Base-by-base conservation (phyloP, 176 grass and related monocot genomes). In the Oryza brachyantha region DNA sequence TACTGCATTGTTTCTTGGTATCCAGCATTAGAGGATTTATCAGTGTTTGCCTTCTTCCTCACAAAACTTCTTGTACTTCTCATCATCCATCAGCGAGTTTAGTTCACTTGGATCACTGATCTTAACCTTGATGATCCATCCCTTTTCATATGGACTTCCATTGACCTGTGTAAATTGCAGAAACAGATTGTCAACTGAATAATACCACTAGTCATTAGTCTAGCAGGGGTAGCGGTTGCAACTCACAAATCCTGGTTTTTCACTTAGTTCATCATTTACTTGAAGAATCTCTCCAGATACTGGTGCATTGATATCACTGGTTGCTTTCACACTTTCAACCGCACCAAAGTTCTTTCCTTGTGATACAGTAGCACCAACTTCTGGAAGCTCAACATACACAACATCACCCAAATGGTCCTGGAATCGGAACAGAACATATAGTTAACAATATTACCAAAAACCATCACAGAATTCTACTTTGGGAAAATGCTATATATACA, bases 51-150 rank as follows among this genome's bases (percentile, higher is more conserved):
- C 39, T 24, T 91, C 79, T 62, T 99, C 96, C 84, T 95, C 90
- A 1, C 90, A 99, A 78, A 99, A 99, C 67, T 91, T 96, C 0
- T 73, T 69, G 81, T 96, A 99, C 57, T 86, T 90, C 50, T 91
- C 68, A 4, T 89, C 81, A 11, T 96, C 92, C 96, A 99, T 96
- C 81, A 99, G 73, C 3, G 88, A 91, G 67, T 79, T 85, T 57
- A 96, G 75, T 75, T 99, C 86, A 29, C 75, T 86, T 32, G 78
- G 61, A 74, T 91, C 59, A 7, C 73, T 89, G 61, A 96, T 73
- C 78, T 99, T 99, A 68, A 99, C 92, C 86, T 99, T 99, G 83
- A 99, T 85, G 64, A 96, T 96, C 96, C 92, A 99, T 10, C 88
- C 92, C 17, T 83, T 48, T 10, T 87, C 86, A 59, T 95, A 99